These are phyloP conservation scores for Psilocybe cyanescens DNA, from an alignment of 768 basidiomycete genomes.

Conservation along the genomic window DNA sequence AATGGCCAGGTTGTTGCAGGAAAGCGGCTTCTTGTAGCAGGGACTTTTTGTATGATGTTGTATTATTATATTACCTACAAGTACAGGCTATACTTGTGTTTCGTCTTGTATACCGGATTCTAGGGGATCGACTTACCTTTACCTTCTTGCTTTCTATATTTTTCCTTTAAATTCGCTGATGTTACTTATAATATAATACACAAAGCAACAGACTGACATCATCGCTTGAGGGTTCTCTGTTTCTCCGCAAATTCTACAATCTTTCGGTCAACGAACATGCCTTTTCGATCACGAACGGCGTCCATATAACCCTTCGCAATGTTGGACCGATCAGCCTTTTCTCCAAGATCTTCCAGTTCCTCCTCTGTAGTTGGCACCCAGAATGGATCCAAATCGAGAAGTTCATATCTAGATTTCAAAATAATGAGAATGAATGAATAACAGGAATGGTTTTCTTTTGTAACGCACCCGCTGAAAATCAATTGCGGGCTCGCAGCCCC, in stretches of 20 bases:
- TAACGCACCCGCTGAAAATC: slow-evolving; percentile 87
- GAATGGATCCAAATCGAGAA: slow-evolving; percentile 93
- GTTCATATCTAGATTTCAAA: slow-evolving; percentile 69
- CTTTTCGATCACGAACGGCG: slow-evolving; percentile 86
- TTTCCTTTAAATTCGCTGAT: background rate
- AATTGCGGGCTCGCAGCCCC: slow-evolving; percentile 97
- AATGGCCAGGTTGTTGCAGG: slow-evolving; percentile 89
- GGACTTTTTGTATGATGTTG: slow-evolving; percentile 17
- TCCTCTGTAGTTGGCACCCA: slow-evolving; percentile 98
- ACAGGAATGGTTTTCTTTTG: slow-evolving; percentile 5
- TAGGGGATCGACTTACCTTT: slow-evolving; percentile 8
- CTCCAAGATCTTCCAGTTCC: slow-evolving; percentile 95
- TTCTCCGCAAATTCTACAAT: slow-evolving; percentile 97
- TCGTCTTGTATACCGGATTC: background rate
- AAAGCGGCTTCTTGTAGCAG: slow-evolving; percentile 80
- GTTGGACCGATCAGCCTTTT: slow-evolving; percentile 92
- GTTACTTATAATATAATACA: background rate
- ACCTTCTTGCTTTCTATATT: slow-evolving; percentile 2
- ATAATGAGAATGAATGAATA: background rate
- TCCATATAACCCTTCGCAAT: slow-evolving; percentile 96
- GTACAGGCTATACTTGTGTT: slow-evolving; percentile 1
- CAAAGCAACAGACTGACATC: slow-evolving; percentile 15
- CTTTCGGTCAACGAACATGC: slow-evolving; percentile 94
- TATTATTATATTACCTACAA: slow-evolving; percentile 17
- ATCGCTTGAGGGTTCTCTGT: slow-evolving; percentile 85